These are phyloP conservation scores for Dalbergia oliveri DNA, from an alignment of 306 rosid genomes.

Conservation along the genomic window DNA sequence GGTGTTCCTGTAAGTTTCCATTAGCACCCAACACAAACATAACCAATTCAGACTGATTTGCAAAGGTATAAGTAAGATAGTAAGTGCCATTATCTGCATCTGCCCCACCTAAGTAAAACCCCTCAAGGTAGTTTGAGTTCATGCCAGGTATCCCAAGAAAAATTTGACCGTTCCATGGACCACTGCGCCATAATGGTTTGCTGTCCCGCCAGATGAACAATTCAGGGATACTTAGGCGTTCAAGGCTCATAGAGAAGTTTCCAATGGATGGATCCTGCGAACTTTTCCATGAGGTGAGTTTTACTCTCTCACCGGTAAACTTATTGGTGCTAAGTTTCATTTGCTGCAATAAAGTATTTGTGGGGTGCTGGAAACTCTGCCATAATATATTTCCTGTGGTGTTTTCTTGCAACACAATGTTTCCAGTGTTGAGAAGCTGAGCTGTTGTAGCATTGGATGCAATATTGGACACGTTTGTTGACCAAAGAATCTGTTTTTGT, in stretches of 20 bases:
- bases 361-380: slow-evolving; percentile 56
- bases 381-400: slow-evolving; percentile 31
- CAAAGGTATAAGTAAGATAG: background rate
- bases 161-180: slow-evolving; percentile 46
- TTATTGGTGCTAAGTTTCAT: slow-evolving; percentile 34
- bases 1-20: background rate
- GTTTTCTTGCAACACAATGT: slow-evolving; percentile 51
- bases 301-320: background rate
- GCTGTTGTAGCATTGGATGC: background rate
- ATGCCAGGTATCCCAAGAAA: slow-evolving; percentile 42
- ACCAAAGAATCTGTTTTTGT: slow-evolving; percentile 42
- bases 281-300: background rate
- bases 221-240: slow-evolving; percentile 22
- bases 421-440: slow-evolving; percentile 46
- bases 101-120: background rate
- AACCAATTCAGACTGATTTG: background rate
- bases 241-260: slow-evolving; percentile 32
- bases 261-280: slow-evolving; percentile 47
- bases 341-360: slow-evolving; percentile 22
- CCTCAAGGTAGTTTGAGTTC: slow-evolving; percentile 27
- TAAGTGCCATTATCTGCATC: slow-evolving; percentile 22
- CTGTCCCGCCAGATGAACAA: slow-evolving; percentile 15
- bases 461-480: slow-evolving; percentile 37
- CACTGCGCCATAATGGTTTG: slow-evolving; percentile 33
- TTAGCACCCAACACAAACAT: background rate